Evolutionary conservation across 2,329 filamentous ascomycete genomes (phyloP).

Genomic region (Pseudofabraea citricarpa): DNA sequence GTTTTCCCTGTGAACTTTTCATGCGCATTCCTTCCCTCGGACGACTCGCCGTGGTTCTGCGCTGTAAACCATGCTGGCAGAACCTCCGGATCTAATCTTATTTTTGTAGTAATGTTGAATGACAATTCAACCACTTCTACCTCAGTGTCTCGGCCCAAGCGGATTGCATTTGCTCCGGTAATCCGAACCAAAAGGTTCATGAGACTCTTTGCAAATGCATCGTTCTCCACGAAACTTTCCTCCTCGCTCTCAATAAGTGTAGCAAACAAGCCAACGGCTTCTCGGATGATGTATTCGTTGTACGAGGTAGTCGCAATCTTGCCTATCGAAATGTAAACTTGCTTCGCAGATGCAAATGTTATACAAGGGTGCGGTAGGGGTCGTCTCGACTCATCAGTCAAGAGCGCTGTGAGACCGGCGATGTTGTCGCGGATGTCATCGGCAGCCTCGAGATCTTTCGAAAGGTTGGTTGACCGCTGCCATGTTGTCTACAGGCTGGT

Average conservation of each 20-base stretch:
- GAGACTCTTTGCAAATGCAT: slow-evolving; percentile 78
- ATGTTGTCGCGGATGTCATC: slow-evolving; percentile 58
- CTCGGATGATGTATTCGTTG: slow-evolving; percentile 80
- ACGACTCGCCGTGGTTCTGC: slow-evolving; percentile 29
- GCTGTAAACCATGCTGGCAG: slow-evolving; percentile 88
- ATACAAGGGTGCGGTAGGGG: slow-evolving; percentile 91
- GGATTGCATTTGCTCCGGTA: slow-evolving; percentile 66
- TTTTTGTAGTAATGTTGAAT: slow-evolving; percentile 96
- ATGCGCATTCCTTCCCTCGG: slow-evolving; percentile 38
- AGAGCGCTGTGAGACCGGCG: slow-evolving; percentile 62
- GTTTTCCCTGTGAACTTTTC: slow-evolving; percentile 78
- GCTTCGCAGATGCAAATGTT: slow-evolving; percentile 75
- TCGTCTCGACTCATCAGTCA: slow-evolving; percentile 84
- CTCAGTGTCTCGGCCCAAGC: slow-evolving; percentile 76
- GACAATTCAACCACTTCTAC: slow-evolving; percentile 85
- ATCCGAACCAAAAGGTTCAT: slow-evolving; percentile 82
- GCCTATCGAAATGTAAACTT: slow-evolving; percentile 84
- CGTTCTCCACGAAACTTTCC: slow-evolving; percentile 86
- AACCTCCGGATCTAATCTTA: slow-evolving; percentile 81
- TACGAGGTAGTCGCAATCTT: slow-evolving; percentile 83
- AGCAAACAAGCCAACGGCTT: slow-evolving; percentile 81
- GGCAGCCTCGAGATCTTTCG: slow-evolving; percentile 55
- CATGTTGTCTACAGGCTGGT: slow-evolving; percentile 45
- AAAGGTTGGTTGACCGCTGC: slow-evolving; percentile 56
- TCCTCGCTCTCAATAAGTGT: slow-evolving; percentile 94